Evolutionary conservation across 108 stramenopile species (phyloP).

Genomic region (Cyclotella baltica): DNA sequence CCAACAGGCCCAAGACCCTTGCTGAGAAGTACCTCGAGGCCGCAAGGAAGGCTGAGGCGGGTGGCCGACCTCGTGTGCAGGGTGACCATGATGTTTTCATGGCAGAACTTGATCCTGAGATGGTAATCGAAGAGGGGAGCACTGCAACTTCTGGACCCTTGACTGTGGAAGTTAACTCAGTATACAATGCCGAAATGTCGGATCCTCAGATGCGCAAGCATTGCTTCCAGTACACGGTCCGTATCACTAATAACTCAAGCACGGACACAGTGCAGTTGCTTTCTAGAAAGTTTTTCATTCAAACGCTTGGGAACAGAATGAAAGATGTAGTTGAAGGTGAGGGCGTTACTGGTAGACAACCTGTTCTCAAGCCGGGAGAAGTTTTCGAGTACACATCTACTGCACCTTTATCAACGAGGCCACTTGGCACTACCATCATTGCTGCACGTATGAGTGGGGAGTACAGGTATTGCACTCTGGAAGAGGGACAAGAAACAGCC

Average conservation of each 20-base stretch:
- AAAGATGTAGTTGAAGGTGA: constrained; percentile 92
- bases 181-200: constrained; percentile 90
- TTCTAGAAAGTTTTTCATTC: constrained; percentile 92
- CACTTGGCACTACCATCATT: constrained; percentile 84
- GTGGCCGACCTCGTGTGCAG: constrained; percentile 77
- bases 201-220: constrained; percentile 94
- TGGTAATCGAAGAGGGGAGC: constrained; percentile 61
- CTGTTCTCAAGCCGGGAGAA: constrained; percentile 91
- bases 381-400: constrained; percentile 94
- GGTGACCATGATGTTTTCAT: constrained; percentile 81
- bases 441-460: constrained; percentile 89
- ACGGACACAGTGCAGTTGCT: constrained; percentile 89
- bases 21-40: constrained; percentile 80
- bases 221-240: constrained; percentile 93
- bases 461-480: constrained; percentile 73
- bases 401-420: constrained; percentile 80
- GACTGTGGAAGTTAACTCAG: constrained; percentile 83
- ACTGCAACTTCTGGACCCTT: constrained; percentile 72
- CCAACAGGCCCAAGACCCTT: constrained; percentile 51
- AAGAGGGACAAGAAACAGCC: constrained; percentile 74
- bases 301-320: constrained; percentile 85
- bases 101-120: constrained; percentile 63
- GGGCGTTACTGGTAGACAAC: constrained; percentile 92
- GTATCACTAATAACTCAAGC: constrained; percentile 90
- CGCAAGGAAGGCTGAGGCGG: constrained; percentile 50